Percentiles rank a stretch among this genome's conserved stretches.
Evolutionary conservation across 2,329 filamentous ascomycete species (phyloP).

Genomic region (Colletotrichum chrysophilum): DNA sequence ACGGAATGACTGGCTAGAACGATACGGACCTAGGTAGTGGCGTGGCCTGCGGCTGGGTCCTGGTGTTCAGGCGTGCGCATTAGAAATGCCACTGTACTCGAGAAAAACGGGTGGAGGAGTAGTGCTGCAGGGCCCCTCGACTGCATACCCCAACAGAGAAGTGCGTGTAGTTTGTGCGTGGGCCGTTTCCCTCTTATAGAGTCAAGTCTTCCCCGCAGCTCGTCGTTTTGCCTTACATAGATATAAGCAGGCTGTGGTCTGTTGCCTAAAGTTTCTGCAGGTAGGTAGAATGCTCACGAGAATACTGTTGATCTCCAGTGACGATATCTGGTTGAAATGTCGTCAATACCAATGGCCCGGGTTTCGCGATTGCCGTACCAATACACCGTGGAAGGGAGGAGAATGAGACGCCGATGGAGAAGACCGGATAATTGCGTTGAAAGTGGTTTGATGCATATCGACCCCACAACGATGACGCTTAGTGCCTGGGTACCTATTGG

Average conservation of each 20-base stretch:
- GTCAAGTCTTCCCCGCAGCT: neutral
- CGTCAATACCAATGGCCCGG: neutral
- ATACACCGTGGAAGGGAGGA: conserved; percentile 14
- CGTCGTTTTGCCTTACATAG: neutral
- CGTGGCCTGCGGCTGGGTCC: neutral
- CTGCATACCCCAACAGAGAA: conserved; percentile 1
- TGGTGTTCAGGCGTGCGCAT: conserved; percentile 20
- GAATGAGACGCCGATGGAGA: neutral
- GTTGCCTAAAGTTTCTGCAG: neutral
- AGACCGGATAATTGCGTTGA: conserved; percentile 3
- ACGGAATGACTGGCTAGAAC: conserved; percentile 1
- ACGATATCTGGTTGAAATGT: neutral
- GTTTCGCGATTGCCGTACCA: neutral
- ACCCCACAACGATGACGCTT: conserved; percentile 21
- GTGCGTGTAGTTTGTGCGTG: neutral
- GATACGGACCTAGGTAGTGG: neutral
- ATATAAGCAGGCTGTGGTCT: neutral
- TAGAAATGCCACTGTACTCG: conserved; percentile 24
- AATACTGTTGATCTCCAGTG: neutral
- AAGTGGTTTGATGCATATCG: conserved; percentile 13
- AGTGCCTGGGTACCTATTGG: neutral
- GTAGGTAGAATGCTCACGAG: neutral
- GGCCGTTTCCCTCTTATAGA: neutral
- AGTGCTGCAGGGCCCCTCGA: conserved; percentile 18
- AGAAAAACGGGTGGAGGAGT: conserved; percentile 20